A percentile compares a stretch with the other conserved stretches of the same genome.
phyloP scores from a whole-genome alignment of 768 basidiomycete species.

The Psilocybe cubensis region DNA sequence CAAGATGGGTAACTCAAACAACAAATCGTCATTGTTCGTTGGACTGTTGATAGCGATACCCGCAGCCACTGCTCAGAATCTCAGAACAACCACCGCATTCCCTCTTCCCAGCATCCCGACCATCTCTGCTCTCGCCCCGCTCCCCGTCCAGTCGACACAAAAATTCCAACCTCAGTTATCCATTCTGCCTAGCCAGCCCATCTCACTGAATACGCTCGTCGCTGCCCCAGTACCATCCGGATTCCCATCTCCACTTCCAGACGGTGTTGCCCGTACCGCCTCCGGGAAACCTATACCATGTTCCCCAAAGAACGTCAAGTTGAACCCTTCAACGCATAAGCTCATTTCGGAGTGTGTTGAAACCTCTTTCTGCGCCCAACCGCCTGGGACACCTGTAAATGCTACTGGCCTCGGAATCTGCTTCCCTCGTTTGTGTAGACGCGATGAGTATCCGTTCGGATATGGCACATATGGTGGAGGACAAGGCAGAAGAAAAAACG shows the following conservation, averaged over 20 bases:
- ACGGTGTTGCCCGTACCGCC: conserved; percentile 22
- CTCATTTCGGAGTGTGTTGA: conserved; percentile 66
- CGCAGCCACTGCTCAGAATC: not conserved
- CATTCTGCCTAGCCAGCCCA: conserved; percentile 2
- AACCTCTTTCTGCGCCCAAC: conserved; percentile 55
- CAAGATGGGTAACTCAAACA: not conserved
- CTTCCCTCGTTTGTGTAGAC: conserved; percentile 54
- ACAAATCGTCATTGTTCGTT: not conserved
- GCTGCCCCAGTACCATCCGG: not conserved
- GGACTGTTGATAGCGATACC: not conserved
- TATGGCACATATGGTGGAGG: conserved; percentile 33
- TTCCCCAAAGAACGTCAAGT: conserved; percentile 48
- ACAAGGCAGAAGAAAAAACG: conserved; percentile 10
- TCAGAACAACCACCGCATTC: conserved; percentile 3
- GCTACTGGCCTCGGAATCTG: conserved; percentile 46
- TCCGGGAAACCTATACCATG: conserved; percentile 36
- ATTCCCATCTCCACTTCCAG: conserved; percentile 7
- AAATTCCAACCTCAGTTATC: not conserved
- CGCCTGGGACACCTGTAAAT: conserved; percentile 24
- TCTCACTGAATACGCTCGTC: not conserved
- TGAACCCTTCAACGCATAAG: conserved; percentile 58
- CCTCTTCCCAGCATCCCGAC: not conserved
- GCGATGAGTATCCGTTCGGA: conserved; percentile 64
- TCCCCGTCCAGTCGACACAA: not conserved
- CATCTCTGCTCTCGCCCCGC: not conserved